Evolutionary conservation across 148 eudicot species (phyloP).

Genomic region (Fallopia convolvulus): DNA sequence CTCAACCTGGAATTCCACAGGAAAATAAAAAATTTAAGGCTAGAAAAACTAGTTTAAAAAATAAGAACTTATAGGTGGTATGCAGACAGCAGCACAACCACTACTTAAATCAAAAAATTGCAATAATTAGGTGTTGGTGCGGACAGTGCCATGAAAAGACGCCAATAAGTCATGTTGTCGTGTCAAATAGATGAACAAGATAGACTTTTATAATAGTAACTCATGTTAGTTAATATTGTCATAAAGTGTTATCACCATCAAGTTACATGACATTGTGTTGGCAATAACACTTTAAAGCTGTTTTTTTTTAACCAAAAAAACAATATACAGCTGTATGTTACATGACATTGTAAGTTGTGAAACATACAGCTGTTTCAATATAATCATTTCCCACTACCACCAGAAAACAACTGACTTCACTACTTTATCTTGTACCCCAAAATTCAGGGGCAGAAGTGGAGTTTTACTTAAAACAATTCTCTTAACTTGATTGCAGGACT

Average conservation of each 20-base stretch:
- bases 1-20: constrained; percentile 37
- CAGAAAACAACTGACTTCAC: not conserved
- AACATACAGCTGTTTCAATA: not conserved
- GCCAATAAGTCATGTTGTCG: not conserved
- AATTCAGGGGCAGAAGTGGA: not conserved
- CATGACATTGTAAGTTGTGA: not conserved
- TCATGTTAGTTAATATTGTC: not conserved
- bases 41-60: not conserved
- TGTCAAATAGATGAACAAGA: not conserved
- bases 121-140: not conserved
- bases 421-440: not conserved
- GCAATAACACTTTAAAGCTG: not conserved
- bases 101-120: not conserved
- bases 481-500: not conserved
- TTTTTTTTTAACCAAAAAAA: not conserved
- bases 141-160: not conserved
- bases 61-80: not conserved
- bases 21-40: not conserved
- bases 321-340: too few relatives aligned
- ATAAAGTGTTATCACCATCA: not conserved
- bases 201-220: not conserved
- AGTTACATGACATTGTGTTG: not conserved
- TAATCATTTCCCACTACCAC: not conserved
- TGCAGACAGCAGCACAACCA: not conserved
- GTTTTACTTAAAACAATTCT: not conserved